Evolutionary conservation across 768 basidiomycete species (phyloP), one percentile per base, ranked within the genome.

Genomic region (Leccinum olivaceopallidum): DNA sequence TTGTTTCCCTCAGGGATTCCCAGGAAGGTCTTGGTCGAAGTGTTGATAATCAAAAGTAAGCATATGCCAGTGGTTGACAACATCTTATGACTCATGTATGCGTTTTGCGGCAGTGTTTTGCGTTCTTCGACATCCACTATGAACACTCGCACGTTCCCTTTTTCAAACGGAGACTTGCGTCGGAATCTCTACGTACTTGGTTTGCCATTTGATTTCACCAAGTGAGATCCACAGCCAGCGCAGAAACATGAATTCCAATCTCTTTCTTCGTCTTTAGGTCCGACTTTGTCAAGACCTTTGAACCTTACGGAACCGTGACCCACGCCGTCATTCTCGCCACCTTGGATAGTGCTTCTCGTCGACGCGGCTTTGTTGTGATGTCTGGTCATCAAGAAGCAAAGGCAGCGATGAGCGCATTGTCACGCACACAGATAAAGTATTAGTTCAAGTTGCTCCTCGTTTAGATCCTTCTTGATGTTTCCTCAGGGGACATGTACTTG

Each of bases 111-210:
- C 22, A 66, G 75, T 55, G 77, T 81, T 56, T 75, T 76, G 14
- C 68, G 77, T 36, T 47, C 54, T 22, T 28, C 50, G 32, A 51
- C 32, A 22, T 28, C 63, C 10, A 22, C 28, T n/a, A 39, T 4
- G 44, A 60, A 55, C 6, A 3, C 42, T 2, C 65, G 62, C 9
- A 44, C 52, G 64, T 70, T 61, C 65, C 64, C 56, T 62, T 65
- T 24, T 14, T 54, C 70, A 32, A 63, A 75, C 28, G 63, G 75
- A 56, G 80, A 86, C 65, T 18, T 39, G 47, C 88, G 91, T 55
- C 83, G 91, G 60, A 94, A 94, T 69, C 83, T 94, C 47, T 94
- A 94, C 65, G 90, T 92, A 44, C 85, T 94, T 28, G 92, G 91
- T 14, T 74, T 94, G 56, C 92, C 92, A 6, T 92, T 92, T 67